Percentiles rank a stretch among this genome's conserved stretches.
phyloP scores from a whole-genome alignment of 179 eudicot species.

The Corrigiola litoralis region DNA sequence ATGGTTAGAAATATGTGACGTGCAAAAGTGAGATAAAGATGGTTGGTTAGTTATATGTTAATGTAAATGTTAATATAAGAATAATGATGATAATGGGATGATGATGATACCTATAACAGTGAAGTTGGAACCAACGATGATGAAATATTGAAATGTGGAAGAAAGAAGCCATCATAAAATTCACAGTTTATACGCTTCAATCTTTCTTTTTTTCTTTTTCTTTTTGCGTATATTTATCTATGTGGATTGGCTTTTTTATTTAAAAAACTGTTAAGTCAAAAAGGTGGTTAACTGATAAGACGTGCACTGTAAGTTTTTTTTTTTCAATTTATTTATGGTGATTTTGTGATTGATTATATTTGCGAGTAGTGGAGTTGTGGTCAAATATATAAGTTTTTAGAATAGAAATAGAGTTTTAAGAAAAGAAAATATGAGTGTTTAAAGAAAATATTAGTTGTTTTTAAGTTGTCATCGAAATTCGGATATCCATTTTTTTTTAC shows the following conservation, averaged over 20 bases:
- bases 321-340: too few species aligned
- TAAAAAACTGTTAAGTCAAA: not conserved
- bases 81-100: not conserved
- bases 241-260: not conserved
- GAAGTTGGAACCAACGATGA: not conserved
- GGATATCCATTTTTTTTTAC: too few species aligned
- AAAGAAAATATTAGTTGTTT: too few species aligned
- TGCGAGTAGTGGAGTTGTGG: too few species aligned
- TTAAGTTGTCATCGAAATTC: too few species aligned
- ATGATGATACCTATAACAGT: not conserved
- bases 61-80: not conserved
- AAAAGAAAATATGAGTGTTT: too few species aligned
- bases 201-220: slow-evolving; percentile 1
- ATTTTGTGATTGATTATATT: too few species aligned
- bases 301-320: not conserved
- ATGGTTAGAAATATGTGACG: not conserved
- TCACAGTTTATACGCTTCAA: not conserved
- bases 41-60: not conserved
- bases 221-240: not conserved
- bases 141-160: slow-evolving; percentile 4
- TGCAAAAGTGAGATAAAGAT: not conserved
- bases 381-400: too few species aligned
- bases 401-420: too few species aligned
- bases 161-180: not conserved
- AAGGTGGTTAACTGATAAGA: not conserved